phyloP scores from a whole-genome alignment of 1,284 basidiomycete genomes.

The Dichomitus squalens region DNA sequence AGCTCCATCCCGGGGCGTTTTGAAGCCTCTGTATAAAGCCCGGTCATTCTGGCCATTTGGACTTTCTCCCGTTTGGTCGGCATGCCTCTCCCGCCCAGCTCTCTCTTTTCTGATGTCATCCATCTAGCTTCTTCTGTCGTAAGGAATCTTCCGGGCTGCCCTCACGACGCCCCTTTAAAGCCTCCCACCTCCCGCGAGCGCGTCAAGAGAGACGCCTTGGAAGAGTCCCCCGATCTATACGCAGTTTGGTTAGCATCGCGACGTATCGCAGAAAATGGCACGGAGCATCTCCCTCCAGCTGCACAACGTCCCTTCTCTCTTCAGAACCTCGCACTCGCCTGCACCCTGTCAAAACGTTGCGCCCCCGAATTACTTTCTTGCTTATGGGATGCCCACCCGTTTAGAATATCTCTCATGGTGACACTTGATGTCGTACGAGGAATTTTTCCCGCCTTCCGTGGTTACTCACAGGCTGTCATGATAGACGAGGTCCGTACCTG shows the following conservation, averaged over 20 bases:
- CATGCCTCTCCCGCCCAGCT: slow-evolving; percentile 13
- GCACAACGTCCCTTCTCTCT: slow-evolving; percentile 61
- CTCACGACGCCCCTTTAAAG: slow-evolving; percentile 4
- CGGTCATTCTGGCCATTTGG: neutral
- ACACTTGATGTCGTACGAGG: slow-evolving; percentile 69
- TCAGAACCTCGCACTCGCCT: slow-evolving; percentile 57
- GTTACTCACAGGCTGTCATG: slow-evolving; percentile 81
- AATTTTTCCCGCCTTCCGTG: slow-evolving; percentile 75
- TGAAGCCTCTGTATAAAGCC: slow-evolving; percentile 23
- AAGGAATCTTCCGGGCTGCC: neutral
- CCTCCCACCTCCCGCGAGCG: slow-evolving; percentile 2
- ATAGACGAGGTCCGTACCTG: slow-evolving; percentile 67
- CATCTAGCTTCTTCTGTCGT: slow-evolving; percentile 2
- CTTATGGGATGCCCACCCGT: slow-evolving; percentile 68
- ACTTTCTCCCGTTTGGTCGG: slow-evolving; percentile 8
- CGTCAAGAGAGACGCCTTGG: slow-evolving; percentile 16
- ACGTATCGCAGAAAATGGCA: slow-evolving; percentile 38
- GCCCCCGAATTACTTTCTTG: slow-evolving; percentile 56
- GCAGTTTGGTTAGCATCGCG: slow-evolving; percentile 70
- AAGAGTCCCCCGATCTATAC: slow-evolving; percentile 36
- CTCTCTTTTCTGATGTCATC: slow-evolving; percentile 11
- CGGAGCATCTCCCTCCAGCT: slow-evolving; percentile 59
- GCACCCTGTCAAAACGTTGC: slow-evolving; percentile 53
- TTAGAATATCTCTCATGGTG: slow-evolving; percentile 66
- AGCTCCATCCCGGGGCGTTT: slow-evolving; percentile 20